phyloP scores from a whole-genome alignment of 2,329 filamentous ascomycete genomes.

The Magnaporthiopsis incrustans region DNA sequence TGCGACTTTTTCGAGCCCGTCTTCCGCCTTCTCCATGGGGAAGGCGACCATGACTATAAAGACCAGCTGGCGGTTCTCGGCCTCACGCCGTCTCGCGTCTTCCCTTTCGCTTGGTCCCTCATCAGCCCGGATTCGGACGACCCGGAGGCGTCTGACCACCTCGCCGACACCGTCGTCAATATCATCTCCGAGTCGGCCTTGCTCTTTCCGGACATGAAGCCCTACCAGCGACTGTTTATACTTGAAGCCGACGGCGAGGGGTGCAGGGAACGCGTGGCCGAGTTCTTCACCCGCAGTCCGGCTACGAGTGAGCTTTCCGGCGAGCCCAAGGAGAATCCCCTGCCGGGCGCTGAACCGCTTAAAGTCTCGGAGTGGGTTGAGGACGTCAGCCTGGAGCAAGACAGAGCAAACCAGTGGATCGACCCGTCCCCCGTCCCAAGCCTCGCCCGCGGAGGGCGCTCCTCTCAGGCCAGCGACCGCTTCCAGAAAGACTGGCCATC shows the following conservation, averaged over 20 bases:
- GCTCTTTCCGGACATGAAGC: not conserved
- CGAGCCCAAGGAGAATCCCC: not conserved
- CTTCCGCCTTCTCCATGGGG: not conserved
- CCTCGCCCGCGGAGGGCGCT: too few relatives aligned
- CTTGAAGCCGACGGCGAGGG: not conserved
- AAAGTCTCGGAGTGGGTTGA: too few relatives aligned
- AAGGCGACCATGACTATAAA: not conserved
- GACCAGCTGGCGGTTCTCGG: not conserved
- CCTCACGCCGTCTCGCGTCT: not conserved
- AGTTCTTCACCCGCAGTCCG: not conserved
- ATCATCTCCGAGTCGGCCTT: not conserved
- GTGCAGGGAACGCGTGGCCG: not conserved
- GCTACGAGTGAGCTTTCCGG: not conserved
- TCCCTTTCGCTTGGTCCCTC: constrained; percentile 1
- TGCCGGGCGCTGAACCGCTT: too few relatives aligned
- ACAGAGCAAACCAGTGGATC: too few relatives aligned
- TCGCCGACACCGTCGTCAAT: not conserved
- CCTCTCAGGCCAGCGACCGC: too few relatives aligned
- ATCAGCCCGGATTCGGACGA: not conserved
- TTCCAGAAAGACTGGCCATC: too few relatives aligned
- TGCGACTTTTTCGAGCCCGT: constrained; percentile 5
- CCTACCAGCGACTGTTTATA: not conserved
- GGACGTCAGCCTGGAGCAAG: too few relatives aligned
- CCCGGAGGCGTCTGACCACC: not conserved
- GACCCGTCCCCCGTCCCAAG: too few relatives aligned